Evolutionary conservation across 116 monocot genomes (phyloP), one percentile per base, ranked within the genome.

Genomic region (Papilionanthe hybrid): DNA sequence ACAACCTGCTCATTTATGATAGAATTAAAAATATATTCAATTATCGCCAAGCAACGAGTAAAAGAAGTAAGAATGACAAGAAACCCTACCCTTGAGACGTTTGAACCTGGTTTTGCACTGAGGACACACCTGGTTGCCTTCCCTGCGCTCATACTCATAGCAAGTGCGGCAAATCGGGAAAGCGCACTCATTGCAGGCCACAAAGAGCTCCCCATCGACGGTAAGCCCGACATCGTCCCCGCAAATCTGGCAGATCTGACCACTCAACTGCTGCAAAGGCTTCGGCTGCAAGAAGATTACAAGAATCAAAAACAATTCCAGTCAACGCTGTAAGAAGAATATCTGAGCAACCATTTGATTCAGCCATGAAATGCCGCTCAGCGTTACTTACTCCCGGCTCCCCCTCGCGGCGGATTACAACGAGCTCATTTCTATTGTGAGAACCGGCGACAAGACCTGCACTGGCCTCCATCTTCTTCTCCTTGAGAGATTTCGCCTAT

Each of bases 371-470:
- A 49, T 75, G 47, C 49, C 32, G 27, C 25, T 44, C 1, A 25
- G 75, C 50, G 49, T 42, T 18, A 75, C 83, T 57, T 89, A 90
- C 88, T 55, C 89, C 93, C 9, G 86, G 78, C 60, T 88, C 93
- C 7, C 93, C 96, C 0, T 96, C 96, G 0, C 89, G 90, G 79
- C 91, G 97, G 85, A 97, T 97, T 74, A 97, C 94, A 41, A 97
- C 94, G 72, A 97, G 94, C 88, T 94, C 94, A 78, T 97, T 97
- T 78, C 97, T 80, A 78, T 94, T 94, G 72, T 97, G 97, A 32
- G 97, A 97, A 29, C 97, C 97, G 56, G 97, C 97, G 74, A 97
- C 94, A 8, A 97, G 82, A 27, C 97, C 97, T 10, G 92, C 94
- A 63, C 92, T 90, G 27, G 97, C 97, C 86, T 97, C 97, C 97